A percentile compares a stretch with the other conserved stretches of the same genome.
Evolutionary conservation across 2,329 filamentous ascomycete genomes (phyloP).

Genomic region (Aspergillus fumigatus): DNA sequence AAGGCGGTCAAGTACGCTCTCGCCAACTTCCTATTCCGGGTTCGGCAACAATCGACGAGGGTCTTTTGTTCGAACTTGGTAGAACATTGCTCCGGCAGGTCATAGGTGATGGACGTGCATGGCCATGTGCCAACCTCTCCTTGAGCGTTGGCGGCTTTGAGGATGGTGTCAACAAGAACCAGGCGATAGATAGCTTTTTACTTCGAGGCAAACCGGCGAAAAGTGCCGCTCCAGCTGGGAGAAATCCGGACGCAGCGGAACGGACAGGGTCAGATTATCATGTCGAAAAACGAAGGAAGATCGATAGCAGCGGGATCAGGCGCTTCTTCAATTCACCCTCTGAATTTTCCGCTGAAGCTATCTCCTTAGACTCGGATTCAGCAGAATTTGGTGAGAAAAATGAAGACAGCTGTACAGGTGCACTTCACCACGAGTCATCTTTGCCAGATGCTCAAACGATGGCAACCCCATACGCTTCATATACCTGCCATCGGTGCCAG

Average conservation of each 20-base stretch:
- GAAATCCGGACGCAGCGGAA: slow-evolving; percentile 12
- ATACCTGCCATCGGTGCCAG: slow-evolving; percentile 63
- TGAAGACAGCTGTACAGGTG: not conserved
- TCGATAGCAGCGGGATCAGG: slow-evolving; percentile 51
- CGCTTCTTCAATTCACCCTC: slow-evolving; percentile 52
- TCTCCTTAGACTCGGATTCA: not conserved
- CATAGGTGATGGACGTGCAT: slow-evolving; percentile 69
- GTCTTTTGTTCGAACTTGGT: slow-evolving; percentile 67
- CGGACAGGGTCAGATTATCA: slow-evolving; percentile 12
- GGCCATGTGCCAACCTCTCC: slow-evolving; percentile 89
- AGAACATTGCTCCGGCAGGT: slow-evolving; percentile 74
- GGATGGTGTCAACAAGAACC: slow-evolving; percentile 76
- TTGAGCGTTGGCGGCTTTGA: slow-evolving; percentile 90
- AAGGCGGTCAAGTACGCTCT: slow-evolving; percentile 68
- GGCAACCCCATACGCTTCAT: slow-evolving; percentile 16
- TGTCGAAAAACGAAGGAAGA: slow-evolving; percentile 42
- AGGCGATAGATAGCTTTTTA: slow-evolving; percentile 82
- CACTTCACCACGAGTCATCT: not conserved
- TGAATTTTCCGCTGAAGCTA: slow-evolving; percentile 7
- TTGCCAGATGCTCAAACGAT: not conserved
- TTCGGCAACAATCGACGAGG: slow-evolving; percentile 68
- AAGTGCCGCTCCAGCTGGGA: slow-evolving; percentile 30
- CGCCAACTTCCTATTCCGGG: slow-evolving; percentile 71
- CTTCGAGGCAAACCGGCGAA: slow-evolving; percentile 60
- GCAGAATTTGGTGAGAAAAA: not conserved